phyloP scores from a whole-genome alignment of 352 stramenopile species.

The Thalassiosira pacifica region DNA sequence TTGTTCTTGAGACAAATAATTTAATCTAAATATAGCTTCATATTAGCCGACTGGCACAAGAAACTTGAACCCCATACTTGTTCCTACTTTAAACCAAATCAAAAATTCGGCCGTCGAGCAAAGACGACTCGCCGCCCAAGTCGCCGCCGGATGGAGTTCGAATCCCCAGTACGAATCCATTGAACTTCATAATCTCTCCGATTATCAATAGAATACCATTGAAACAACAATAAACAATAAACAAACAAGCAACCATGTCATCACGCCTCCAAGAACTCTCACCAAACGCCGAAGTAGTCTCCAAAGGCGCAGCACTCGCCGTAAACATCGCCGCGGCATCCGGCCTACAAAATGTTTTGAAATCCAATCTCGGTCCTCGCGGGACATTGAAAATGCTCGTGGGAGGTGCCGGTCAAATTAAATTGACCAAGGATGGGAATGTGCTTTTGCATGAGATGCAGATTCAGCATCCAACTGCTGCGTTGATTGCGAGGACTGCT shows the following conservation, averaged over 20 bases:
- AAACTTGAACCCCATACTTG: no score
- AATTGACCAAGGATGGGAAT: slow-evolving; percentile 99
- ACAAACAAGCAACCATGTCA: slow-evolving; percentile 56
- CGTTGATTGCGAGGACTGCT: slow-evolving; percentile 97
- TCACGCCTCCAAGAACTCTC: slow-evolving; percentile 87
- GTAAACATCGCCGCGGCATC: slow-evolving; percentile 98
- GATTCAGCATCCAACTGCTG: slow-evolving; percentile 97
- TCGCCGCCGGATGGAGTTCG: no score
- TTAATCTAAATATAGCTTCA: no score
- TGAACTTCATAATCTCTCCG: no score
- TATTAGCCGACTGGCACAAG: no score
- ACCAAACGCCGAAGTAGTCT: slow-evolving; percentile 97
- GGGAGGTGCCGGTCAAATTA: slow-evolving; percentile 98
- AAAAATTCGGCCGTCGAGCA: no score
- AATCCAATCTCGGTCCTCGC: slow-evolving; percentile 92
- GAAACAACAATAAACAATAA: slow-evolving; percentile 13
- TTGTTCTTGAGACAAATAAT: no score
- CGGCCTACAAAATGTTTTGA: slow-evolving; percentile 94
- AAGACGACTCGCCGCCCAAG: no score
- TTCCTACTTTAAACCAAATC: no score
- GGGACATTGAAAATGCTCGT: slow-evolving; percentile 99
- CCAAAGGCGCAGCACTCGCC: slow-evolving; percentile 92
- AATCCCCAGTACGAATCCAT: no score
- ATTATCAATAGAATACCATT: not conserved
- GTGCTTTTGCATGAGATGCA: slow-evolving; percentile 99